These are phyloP conservation scores for Alternaria sp. DNA, from an alignment of 2,329 filamentous ascomycete species.

Conservation along the genomic window DNA sequence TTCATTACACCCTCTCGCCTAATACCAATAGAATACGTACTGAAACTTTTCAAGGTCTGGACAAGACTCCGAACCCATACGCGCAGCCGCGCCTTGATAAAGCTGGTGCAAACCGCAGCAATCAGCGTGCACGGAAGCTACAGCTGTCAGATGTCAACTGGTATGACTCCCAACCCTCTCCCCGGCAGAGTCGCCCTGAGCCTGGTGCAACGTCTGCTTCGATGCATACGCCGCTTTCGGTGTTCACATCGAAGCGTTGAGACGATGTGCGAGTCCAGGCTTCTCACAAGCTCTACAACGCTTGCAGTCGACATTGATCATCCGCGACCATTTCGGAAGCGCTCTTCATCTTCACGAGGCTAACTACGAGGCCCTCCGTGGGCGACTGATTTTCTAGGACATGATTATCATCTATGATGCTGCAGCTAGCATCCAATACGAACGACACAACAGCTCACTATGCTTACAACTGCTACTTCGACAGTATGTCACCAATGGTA, in stretches of 20 bases:
- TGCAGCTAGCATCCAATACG: conserved; percentile 35
- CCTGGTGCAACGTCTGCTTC: conserved; percentile 15
- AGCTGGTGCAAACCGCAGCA: conserved; percentile 70
- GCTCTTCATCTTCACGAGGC: conserved; percentile 21
- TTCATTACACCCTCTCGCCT: conserved; percentile 53
- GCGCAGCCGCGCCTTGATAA: conserved; percentile 62
- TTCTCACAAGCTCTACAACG: conserved; percentile 13
- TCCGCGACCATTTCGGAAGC: conserved; percentile 10
- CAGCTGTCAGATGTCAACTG: conserved; percentile 98
- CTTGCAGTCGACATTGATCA: conserved; percentile 18
- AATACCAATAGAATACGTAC: conserved; percentile 60
- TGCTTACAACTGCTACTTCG: conserved; percentile 10
- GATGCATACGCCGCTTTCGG: conserved; percentile 6
- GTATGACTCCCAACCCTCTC: conserved; percentile 64
- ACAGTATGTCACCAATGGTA: conserved; percentile 12
- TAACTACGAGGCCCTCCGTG: conserved; percentile 39
- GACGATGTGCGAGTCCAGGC: conserved; percentile 12
- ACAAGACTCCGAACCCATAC: conserved; percentile 55
- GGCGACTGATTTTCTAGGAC: conserved; percentile 41
- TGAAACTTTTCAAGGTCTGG: conserved; percentile 50
- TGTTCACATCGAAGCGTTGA: conserved; percentile 22
- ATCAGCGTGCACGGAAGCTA: conserved; percentile 86
- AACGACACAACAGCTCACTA: conserved; percentile 13
- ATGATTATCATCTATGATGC: conserved; percentile 36
- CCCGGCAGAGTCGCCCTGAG: conserved; percentile 22